A percentile compares a stretch with the other conserved stretches of the same genome.
Evolutionary conservation across 371 early-diverging fungal genomes (phyloP).

Genomic region (Apophysomyces variabilis): DNA sequence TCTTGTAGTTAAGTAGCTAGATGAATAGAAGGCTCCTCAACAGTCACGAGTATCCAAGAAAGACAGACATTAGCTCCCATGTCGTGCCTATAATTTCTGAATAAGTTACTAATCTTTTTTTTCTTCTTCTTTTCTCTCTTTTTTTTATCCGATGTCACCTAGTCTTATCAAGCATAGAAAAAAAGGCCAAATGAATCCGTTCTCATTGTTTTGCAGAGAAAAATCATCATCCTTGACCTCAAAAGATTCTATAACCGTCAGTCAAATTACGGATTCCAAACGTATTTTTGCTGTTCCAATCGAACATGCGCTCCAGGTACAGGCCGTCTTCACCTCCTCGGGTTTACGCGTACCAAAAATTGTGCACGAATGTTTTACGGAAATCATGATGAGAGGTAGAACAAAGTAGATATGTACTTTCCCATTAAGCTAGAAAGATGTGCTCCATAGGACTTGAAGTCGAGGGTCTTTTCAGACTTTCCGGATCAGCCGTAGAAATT

Average conservation of each 20-base stretch:
- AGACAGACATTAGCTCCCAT: no score
- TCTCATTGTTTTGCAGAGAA: background rate
- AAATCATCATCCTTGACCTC: background rate
- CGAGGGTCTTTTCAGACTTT: constrained; percentile 54
- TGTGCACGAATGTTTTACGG: constrained; percentile 30
- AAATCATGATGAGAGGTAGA: constrained; percentile 30
- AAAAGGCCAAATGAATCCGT: background rate
- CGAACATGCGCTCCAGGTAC: constrained; percentile 24
- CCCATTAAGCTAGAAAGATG: background rate
- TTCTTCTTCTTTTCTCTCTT: no score
- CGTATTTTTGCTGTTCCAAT: constrained; percentile 30
- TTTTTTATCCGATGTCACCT: no score
- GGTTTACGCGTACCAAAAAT: constrained; percentile 29
- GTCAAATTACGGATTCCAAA: background rate
- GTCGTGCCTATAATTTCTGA: no score
- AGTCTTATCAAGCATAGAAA: no score
- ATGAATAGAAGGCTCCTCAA: no score
- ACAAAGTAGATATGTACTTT: background rate
- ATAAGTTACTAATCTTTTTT: no score
- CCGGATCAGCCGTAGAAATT: constrained; percentile 50
- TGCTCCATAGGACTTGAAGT: constrained; percentile 31
- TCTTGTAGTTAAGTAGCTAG: no score
- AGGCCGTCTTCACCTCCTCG: constrained; percentile 12
- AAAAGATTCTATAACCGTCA: background rate
- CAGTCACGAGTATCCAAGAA: no score